phyloP scores from a whole-genome alignment of 2,329 filamentous ascomycete genomes.

The Cyphellophora europaea region DNA sequence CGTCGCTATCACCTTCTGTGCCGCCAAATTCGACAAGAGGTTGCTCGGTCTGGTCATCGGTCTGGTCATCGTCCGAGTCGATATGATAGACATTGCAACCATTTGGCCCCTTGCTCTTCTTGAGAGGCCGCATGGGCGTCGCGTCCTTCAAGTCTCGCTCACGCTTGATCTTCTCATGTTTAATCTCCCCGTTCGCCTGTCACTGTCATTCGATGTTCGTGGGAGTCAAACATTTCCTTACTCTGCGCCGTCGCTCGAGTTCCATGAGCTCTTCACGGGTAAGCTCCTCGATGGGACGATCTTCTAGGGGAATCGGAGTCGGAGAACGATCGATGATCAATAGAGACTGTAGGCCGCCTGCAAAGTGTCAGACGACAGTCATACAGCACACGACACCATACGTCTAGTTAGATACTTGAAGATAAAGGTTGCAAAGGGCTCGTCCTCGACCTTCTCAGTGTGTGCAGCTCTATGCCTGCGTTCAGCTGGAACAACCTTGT shows the following conservation, averaged over 20 bases:
- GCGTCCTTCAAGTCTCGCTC: slow-evolving; percentile 1
- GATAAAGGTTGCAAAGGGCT: slow-evolving; percentile 18
- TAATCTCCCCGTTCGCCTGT: no score
- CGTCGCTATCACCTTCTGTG: no score
- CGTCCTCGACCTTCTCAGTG: slow-evolving; percentile 4
- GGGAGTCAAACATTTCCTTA: no score
- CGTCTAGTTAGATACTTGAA: slow-evolving; percentile 21
- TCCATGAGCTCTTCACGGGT: slow-evolving; percentile 18
- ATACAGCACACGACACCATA: slow-evolving; percentile 4
- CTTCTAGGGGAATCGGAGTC: slow-evolving; percentile 19
- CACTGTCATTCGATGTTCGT: no score
- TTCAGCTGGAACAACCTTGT: background rate
- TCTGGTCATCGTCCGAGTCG: slow-evolving; percentile 9
- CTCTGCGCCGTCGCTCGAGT: slow-evolving; percentile 16
- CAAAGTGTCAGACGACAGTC: slow-evolving; percentile 1
- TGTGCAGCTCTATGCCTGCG: background rate
- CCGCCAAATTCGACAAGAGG: no score
- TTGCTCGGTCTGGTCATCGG: no score
- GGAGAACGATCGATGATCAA: slow-evolving; percentile 21
- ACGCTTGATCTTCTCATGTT: no score
- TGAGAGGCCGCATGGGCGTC: slow-evolving; percentile 2
- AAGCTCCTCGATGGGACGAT: slow-evolving; percentile 16
- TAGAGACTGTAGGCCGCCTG: slow-evolving; percentile 23
- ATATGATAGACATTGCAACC: slow-evolving; percentile 7
- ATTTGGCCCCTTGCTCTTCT: slow-evolving; percentile 5